A percentile compares a stretch with the other conserved stretches of the same genome.
These are phyloP conservation scores for Talaromyces sp. DNA, from an alignment of 2,329 filamentous ascomycete species.

Conservation along the genomic window DNA sequence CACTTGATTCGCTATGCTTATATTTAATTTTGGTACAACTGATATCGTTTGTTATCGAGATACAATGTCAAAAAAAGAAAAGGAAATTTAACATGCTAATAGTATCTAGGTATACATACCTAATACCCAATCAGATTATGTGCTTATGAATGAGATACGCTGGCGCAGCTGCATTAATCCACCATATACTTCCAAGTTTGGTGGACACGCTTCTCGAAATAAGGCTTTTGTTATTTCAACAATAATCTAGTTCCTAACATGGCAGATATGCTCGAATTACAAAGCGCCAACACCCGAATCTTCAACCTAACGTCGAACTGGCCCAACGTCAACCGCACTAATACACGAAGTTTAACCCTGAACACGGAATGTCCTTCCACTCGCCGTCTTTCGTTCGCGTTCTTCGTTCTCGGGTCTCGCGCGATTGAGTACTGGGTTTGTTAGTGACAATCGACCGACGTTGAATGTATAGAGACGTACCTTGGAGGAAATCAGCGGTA, in stretches of 20 bases:
- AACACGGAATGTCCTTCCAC: conserved; percentile 82
- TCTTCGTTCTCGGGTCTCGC: conserved; percentile 94
- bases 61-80: not conserved
- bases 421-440: conserved; percentile 75
- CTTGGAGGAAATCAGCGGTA: conserved; percentile 97
- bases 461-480: conserved; percentile 48
- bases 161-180: not conserved
- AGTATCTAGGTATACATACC: not conserved
- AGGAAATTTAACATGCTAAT: not conserved
- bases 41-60: not conserved
- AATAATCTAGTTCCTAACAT: not conserved
- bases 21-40: not conserved
- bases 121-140: not conserved
- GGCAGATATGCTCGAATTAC: not conserved
- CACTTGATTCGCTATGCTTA: not conserved
- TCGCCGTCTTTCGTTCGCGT: conserved; percentile 97
- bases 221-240: not conserved
- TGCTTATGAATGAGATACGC: not conserved
- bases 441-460: conserved; percentile 33
- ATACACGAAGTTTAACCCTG: conserved; percentile 38
- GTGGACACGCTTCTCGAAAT: not conserved
- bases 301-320: not conserved
- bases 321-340: not conserved
- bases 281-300: not conserved
- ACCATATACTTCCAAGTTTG: not conserved